Evolutionary conservation across 306 rosid genomes (phyloP).

Genomic region (Glycine soja): DNA sequence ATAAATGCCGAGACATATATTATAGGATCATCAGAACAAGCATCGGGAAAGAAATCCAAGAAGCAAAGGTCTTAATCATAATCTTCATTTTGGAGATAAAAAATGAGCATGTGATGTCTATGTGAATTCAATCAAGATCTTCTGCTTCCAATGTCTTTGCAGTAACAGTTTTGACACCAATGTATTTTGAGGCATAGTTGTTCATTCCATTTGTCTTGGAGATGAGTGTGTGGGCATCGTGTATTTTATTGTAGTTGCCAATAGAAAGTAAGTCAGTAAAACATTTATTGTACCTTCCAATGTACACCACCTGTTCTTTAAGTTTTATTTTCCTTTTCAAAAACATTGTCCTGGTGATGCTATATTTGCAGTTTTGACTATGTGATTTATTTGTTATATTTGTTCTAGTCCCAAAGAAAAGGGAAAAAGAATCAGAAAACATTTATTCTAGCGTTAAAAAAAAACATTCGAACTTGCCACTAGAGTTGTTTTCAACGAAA

Average conservation of each 20-base stretch:
- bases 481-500: no score
- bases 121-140: conserved; percentile 24
- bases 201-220: not conserved
- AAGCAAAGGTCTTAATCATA: conserved; percentile 40
- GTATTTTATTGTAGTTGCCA: not conserved
- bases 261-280: conserved; percentile 28
- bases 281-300: no score
- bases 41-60: conserved; percentile 71
- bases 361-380: no score
- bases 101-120: conserved; percentile 20
- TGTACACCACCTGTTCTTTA: not conserved
- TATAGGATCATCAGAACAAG: conserved; percentile 58
- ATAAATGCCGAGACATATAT: conserved; percentile 69
- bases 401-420: no score
- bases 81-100: conserved; percentile 29
- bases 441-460: no score
- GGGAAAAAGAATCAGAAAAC: no score
- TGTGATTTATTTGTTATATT: no score
- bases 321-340: not conserved
- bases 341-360: not conserved
- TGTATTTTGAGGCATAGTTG: not conserved
- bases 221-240: not conserved
- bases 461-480: no score
- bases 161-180: conserved; percentile 31
- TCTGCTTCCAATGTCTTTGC: conserved; percentile 16